Percentiles rank a stretch among this genome's conserved stretches.
phyloP scores from a whole-genome alignment of 768 basidiomycete species.

The Lactifluus volemus region DNA sequence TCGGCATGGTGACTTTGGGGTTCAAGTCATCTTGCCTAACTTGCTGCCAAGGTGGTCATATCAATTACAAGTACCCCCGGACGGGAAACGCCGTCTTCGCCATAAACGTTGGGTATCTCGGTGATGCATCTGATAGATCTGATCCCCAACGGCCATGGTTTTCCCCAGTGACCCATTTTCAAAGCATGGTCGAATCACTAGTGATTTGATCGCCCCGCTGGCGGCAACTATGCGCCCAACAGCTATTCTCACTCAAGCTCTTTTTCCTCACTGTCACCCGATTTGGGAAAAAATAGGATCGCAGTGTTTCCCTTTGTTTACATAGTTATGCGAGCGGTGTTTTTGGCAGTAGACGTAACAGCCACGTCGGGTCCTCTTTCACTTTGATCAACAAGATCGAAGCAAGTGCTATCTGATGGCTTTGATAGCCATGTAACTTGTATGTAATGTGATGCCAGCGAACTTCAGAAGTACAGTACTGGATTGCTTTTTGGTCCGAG shows the following conservation, averaged over 20 bases:
- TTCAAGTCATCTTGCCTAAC: neutral
- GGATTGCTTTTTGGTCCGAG: neutral
- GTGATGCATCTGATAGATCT: neutral
- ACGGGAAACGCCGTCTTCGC: neutral
- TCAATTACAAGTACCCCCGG: neutral
- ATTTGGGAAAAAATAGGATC: neutral
- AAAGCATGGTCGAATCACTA: neutral
- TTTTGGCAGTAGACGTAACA: neutral
- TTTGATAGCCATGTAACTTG: neutral
- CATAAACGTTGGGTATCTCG: neutral
- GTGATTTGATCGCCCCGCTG: neutral
- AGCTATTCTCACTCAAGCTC: slow-evolving; percentile 1
- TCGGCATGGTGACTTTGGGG: neutral
- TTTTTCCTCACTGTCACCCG: neutral
- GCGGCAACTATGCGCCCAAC: neutral
- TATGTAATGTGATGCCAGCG: slow-evolving; percentile 2
- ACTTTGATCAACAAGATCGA: neutral
- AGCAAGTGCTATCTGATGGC: neutral
- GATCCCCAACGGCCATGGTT: too few relatives aligned
- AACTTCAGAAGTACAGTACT: neutral
- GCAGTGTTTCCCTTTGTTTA: neutral
- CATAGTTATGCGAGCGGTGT: neutral
- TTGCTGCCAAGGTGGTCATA: neutral
- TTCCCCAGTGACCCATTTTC: neutral
- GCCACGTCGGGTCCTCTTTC: neutral